Conservation (phyloP, 345 rosid genomes). For the Adansonia digitata region DNA sequence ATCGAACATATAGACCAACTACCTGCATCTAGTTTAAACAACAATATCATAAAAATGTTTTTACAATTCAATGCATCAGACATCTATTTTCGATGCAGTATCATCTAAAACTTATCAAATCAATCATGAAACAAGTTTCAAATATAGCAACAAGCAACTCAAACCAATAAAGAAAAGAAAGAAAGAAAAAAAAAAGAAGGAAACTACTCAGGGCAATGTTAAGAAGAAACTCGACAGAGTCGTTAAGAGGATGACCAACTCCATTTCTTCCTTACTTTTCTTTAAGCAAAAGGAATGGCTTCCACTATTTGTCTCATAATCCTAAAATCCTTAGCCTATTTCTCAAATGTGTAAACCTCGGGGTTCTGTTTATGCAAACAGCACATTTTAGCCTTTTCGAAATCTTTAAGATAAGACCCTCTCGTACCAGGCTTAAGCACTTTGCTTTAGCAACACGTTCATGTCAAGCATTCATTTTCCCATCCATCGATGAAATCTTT, state of each 20-base stretch:
- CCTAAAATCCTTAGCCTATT: conserved; percentile 86
- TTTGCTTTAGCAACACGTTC: conserved; percentile 60
- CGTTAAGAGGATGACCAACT: conserved; percentile 83
- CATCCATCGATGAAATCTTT: conserved; percentile 54
- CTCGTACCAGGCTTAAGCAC: conserved; percentile 84
- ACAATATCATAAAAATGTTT: too few species aligned
- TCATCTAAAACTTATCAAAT: not conserved
- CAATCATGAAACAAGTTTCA: not conserved
- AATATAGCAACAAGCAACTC: not conserved
- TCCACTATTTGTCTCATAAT: conserved; percentile 96
- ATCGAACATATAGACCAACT: too few species aligned
- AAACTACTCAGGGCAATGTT: conserved; percentile 83
- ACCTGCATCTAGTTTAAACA: not conserved
- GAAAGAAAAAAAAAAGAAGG: not conserved
- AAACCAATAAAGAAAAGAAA: not conserved
- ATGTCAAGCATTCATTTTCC: conserved; percentile 53
- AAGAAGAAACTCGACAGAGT: conserved; percentile 82
- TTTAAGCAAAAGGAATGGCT: conserved; percentile 93
- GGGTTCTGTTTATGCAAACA: conserved; percentile 81
- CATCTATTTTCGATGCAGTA: not conserved
- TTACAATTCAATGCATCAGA: not conserved
- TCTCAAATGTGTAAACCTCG: conserved; percentile 70
- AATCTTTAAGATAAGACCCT: conserved; percentile 83
- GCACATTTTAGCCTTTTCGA: conserved; percentile 95
- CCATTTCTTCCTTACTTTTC: conserved; percentile 84